Base-by-base conservation (phyloP, 108 stramenopile species). In the Mediolabrus comicus region DNA sequence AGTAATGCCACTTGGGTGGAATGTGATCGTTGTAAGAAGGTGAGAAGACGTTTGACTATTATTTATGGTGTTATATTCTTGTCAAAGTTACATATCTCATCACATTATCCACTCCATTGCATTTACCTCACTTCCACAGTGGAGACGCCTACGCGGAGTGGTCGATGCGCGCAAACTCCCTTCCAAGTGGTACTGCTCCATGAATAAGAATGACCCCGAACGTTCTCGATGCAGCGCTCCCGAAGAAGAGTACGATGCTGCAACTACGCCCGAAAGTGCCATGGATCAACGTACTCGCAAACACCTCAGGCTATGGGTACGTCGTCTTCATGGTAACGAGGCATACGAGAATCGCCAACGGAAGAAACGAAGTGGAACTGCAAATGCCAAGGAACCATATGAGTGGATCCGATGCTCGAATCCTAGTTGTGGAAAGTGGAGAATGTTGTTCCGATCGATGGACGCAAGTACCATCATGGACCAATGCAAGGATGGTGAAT, bases 371-470 rank as follows among this genome's bases (percentile, higher is more conserved):
- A 61, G 36, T 22, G 57, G 36, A 4, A 38, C 43, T 12, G 56
- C 66, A n/a, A 87, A 70, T 67, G 51, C 84, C 36, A 91, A 94
- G 59, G 90, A 92, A 22, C 89, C 93, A 2, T 88, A 90, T 65
- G 91, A 95, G 65, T 95, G 91, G 91, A 78, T 95, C 39, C 84
- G 89, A 39, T 95, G 92, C 67, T 95, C 87, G 74, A 91, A 92
- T 67, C 91, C 89, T 24, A 81, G 74, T 31, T 93, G 92, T 62
- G 92, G 92, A 31, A 95, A 93, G 60, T 92, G 90, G 89, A 75
- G 95, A 62, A 86, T 90, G 53, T 54, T 92, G 17, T 74, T 92
- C 11, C 77, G 87, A 8, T 86, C 74, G 39, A 91, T 95, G 89
- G 94, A 92, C 66, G 90, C 86, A 60, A 83, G 60, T 35, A 68